Evolutionary conservation across 257 asterid species (phyloP).

Genomic region (Primulina eburnea): DNA sequence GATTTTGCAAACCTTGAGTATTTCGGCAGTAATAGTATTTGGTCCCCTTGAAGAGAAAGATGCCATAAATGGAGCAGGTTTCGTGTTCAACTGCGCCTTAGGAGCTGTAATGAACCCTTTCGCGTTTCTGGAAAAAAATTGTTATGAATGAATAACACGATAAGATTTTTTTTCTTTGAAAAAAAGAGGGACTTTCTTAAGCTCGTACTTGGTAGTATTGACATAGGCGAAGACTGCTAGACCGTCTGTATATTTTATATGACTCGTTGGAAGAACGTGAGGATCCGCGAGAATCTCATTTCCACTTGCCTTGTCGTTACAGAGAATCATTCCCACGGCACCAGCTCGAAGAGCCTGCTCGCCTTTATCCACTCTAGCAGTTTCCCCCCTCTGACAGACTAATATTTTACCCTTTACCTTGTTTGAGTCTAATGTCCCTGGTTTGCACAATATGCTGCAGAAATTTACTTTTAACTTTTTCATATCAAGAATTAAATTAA

Average conservation of each 20-base stretch:
- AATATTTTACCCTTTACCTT: slow-evolving; percentile 60
- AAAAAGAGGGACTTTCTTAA: too few species aligned
- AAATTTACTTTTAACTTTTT: neutral
- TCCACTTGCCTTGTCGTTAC: slow-evolving; percentile 28
- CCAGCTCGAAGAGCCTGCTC: slow-evolving; percentile 42
- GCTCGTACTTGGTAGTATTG: slow-evolving; percentile 33
- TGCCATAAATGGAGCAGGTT: slow-evolving; percentile 67
- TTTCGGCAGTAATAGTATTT: slow-evolving; percentile 37
- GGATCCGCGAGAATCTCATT: slow-evolving; percentile 30
- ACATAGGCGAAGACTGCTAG: slow-evolving; percentile 38
- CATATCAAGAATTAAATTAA: neutral
- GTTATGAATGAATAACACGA: neutral
- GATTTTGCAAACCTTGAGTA: slow-evolving; percentile 57
- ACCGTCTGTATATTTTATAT: slow-evolving; percentile 46
- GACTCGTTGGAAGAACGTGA: slow-evolving; percentile 53
- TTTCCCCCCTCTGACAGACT: slow-evolving; percentile 48
- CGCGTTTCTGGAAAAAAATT: slow-evolving; percentile 35
- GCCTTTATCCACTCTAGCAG: slow-evolving; percentile 39
- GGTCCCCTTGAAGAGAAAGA: slow-evolving; percentile 79
- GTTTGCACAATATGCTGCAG: slow-evolving; percentile 44
- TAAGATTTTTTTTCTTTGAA: neutral
- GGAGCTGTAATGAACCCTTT: slow-evolving; percentile 44
- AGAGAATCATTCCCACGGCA: slow-evolving; percentile 62
- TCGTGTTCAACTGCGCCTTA: neutral
- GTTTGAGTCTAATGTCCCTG: slow-evolving; percentile 34